These are phyloP conservation scores for Iris pallida DNA, from an alignment of 116 monocot genomes.

Conservation along the genomic window DNA sequence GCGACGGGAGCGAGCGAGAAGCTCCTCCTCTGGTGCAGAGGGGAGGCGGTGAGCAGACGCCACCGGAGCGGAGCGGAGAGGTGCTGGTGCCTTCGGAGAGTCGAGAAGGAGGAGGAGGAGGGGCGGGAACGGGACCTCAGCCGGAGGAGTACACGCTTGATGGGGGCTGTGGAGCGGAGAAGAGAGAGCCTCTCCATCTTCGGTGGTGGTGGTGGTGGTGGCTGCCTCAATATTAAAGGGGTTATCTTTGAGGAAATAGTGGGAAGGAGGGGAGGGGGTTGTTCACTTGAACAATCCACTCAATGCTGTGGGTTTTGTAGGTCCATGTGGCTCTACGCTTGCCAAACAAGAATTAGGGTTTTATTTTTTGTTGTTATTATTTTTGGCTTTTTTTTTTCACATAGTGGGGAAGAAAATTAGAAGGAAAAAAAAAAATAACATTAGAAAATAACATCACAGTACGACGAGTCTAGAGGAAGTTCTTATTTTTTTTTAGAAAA, in stretches of 20 bases:
- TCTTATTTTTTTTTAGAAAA: too few species aligned
- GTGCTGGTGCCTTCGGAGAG: slow-evolving; percentile 6
- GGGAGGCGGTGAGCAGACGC: slow-evolving; percentile 15
- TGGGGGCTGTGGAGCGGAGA: slow-evolving; percentile 61
- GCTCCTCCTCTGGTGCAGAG: slow-evolving; percentile 17
- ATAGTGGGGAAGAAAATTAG: too few species aligned
- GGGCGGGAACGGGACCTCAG: slow-evolving; percentile 13
- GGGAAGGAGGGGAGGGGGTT: too few species aligned
- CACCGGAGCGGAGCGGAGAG: slow-evolving; percentile 21
- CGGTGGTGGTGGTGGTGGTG: neutral
- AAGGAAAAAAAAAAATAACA: too few species aligned
- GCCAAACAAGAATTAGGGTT: too few species aligned
- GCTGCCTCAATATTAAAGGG: neutral
- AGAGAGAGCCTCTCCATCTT: slow-evolving; percentile 65
- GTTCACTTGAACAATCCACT: too few species aligned
- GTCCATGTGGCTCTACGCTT: neutral
- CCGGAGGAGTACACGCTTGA: slow-evolving; percentile 34
- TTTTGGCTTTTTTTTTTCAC: too few species aligned
- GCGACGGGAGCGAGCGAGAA: slow-evolving; percentile 52
- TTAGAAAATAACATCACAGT: too few species aligned
- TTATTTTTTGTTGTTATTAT: too few species aligned
- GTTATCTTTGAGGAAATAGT: neutral
- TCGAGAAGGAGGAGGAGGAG: slow-evolving; percentile 11
- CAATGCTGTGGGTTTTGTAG: neutral
- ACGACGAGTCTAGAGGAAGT: too few species aligned